Evolutionary conservation across 1,284 basidiomycete genomes (phyloP), one percentile per base, ranked within the genome.

Genomic region (Porodaedalea pini): DNA sequence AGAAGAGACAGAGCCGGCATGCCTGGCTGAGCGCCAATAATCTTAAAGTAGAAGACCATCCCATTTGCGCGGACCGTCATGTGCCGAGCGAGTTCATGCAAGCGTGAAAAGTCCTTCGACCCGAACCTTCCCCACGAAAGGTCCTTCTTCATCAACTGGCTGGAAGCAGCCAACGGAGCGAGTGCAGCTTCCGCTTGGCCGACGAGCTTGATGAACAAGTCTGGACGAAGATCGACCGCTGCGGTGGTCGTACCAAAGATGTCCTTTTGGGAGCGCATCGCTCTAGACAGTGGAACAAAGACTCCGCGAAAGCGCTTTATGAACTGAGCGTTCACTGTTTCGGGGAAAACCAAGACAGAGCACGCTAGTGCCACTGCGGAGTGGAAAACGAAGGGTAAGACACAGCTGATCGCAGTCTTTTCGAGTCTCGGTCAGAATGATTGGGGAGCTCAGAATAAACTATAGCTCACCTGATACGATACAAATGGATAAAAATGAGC

Each of bases 401-500:
- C 64, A 36, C 90, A 78, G 0, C 68, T 56, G 65, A 74, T 65
- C 37, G 83, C 85, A 17, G 83, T 67, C 72, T 78, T 48, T 3
- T 3, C 34, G 50, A 36, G 37, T 17, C n/a, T 19, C 19, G 10
- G 5, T 32, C n/a, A 27, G n/a, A n/a, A 29, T 43, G 48, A 48
- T 27, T 51, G 13, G 21, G 10, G n/a, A 36, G 17, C 5, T 3
- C 44, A 48, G 55, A 19, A 19, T 57, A 34, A 50, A 48, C 39
- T 10, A 17, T 48, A 23, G 34, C 74, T 57, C 56, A 77, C 76
- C 57, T 58, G 58, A 67, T 90, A 91, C 64, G 79, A 80, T 0
- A 88, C 80, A 61, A 77, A 90, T 0, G 89, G 90, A 62, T 81
- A 85, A 6, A 91, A 70, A 7, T 71, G 78, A 0, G 81, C 79